Evolutionary conservation across 352 stramenopile species (phyloP), one percentile per base, ranked within the genome.

Genomic region (Hyaloperonospora arabidopsidis): DNA sequence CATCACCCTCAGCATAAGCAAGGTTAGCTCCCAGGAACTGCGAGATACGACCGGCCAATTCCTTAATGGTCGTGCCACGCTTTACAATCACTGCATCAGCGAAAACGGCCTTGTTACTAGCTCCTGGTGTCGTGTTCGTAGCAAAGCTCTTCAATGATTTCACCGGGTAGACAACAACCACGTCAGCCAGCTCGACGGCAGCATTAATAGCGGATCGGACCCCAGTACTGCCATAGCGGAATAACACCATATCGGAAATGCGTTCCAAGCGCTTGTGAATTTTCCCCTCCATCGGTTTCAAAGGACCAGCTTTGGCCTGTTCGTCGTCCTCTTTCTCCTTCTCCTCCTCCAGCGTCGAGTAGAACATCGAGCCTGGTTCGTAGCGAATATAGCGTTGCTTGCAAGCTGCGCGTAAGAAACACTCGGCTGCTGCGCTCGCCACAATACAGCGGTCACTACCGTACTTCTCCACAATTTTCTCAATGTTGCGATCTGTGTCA

Each of bases 161-260:
- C 46, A 95, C 83, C 0, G 85, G 85, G 61, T 95, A 95, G 25
- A 80, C 81, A 1, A 93, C 79, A 1, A 92, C 81, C 21, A 83
- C 79, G 61, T 93, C 79, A 23, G 74, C 86, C 3, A 92, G 59
- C 49, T 89, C 78, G 29, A 95, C 86, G 3, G 84, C 86, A 2
- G 82, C 78, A 46, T 95, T 89, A 57, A 95, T 90, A n/a, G 84
- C 84, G 11, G 73, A 76, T 36, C 81, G 83, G 45, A 95, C 86
- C 21, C 84, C 86, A 7, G 86, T 84, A 51, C 81, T 90, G 21
- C 84, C 82, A 52, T 88, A 93, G n/a, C 86, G 80, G 54, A 94
- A 95, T 17, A 95, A 65, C 51, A 95, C 86, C 82, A 95, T 93
- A 54, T 95, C 86, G 0, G 81, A 89, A 52, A 95, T 92, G 49